Percentiles rank a stretch among this genome's conserved stretches.
phyloP scores from a whole-genome alignment of 768 basidiomycete genomes.

The Termitomyces bulborhizus region DNA sequence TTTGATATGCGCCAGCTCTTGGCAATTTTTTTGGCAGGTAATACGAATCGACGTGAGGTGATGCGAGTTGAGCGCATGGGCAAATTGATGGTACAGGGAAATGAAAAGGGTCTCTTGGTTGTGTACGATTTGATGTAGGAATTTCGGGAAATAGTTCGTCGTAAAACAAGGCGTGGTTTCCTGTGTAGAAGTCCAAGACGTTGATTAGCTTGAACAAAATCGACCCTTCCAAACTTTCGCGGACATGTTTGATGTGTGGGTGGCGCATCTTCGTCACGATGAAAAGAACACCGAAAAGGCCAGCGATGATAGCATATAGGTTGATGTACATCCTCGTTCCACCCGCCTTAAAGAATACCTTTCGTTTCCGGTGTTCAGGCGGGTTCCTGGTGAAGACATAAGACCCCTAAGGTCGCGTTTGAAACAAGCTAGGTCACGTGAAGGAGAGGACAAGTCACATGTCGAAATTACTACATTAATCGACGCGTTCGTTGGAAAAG shows the following conservation, averaged over 20 bases:
- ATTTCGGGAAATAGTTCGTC: not conserved
- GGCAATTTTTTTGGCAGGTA: not conserved
- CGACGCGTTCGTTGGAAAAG: not conserved
- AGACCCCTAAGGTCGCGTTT: not conserved
- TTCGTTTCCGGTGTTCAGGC: not conserved
- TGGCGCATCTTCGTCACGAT: slow-evolving; percentile 8
- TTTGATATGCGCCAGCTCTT: not conserved
- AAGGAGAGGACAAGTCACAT: not conserved
- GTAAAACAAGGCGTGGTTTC: not conserved
- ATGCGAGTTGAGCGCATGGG: not conserved
- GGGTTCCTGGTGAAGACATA: not conserved
- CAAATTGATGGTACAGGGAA: not conserved
- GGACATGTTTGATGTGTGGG: not conserved
- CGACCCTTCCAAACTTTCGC: not conserved
- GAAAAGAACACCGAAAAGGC: not conserved
- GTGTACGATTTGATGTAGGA: not conserved
- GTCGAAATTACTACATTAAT: not conserved
- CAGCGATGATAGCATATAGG: not conserved
- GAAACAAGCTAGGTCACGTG: slow-evolving; percentile 1
- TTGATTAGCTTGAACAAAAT: slow-evolving; percentile 1
- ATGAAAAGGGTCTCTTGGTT: not conserved
- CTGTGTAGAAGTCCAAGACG: slow-evolving; percentile 5
- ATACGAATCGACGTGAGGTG: not conserved
- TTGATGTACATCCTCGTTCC: not conserved
- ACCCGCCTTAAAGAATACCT: not conserved